Base-by-base conservation (phyloP, 1,139 yeast species). In the Petasospora fabianii region DNA sequence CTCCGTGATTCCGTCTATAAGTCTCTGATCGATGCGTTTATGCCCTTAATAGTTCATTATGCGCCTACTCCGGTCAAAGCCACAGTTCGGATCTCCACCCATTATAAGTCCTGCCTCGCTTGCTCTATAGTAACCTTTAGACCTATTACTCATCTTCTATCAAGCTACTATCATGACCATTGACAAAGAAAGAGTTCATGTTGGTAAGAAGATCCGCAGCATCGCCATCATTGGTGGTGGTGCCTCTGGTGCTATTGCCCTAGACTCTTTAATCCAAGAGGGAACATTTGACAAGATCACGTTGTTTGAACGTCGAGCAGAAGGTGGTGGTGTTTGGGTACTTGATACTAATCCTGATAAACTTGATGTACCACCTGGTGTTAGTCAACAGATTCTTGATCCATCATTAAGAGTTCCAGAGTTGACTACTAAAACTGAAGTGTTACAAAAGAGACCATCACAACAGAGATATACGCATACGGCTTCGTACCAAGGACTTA, bases 211-310 rank as follows among this genome's bases (percentile, higher is more conserved):
- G 15, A 5, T 30, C n/a, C 28, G 24, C 9, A 24, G 43, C n/a
- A 27, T 39, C 5, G 78, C 76, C 9, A 62, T 73, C 27, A 69
- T 73, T 15, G 78, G 79, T 1, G 77, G 74, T 16, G 79, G 79
- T 2, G 77, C 78, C 4, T 67, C 74, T 1, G 77, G 77, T 4
- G 71, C 74, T 11, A 61, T 71, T 24, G 59, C 66, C 0, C 55
- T 71, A 12, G 75, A 71, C 41, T 48, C 65, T 5, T 49, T 73
- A 7, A 47, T 67, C 3, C 58, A 64, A 32, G 71, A 71, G 35
- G 30, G 36, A 2, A 42, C 49, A 3, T 66, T 66, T 42, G 57
- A 55, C 8, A 52, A 55, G 29, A 55, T 68, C 33, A 55, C 55
- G 1, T 48, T 68, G 4, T 73, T 68, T 47, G 79, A 73, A 42